phyloP scores from a whole-genome alignment of 345 rosid genomes.

The Excoecaria cochinchinensis region DNA sequence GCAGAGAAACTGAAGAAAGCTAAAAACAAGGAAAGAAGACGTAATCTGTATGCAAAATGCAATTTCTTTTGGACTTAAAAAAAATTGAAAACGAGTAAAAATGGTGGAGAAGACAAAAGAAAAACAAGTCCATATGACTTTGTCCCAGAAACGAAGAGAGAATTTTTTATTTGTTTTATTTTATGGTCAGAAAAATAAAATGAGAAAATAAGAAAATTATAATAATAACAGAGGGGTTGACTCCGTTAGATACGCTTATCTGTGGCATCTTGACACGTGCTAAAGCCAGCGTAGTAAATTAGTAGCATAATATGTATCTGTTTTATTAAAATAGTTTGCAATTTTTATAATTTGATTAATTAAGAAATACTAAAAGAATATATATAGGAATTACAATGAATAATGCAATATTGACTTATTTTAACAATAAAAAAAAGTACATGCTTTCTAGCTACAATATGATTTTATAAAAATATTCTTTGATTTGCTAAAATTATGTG shows the following conservation, averaged over 20 bases:
- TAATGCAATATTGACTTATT: too few relatives aligned
- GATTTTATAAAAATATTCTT: too few relatives aligned
- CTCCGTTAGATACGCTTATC: conserved; percentile 17
- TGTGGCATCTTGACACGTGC: conserved; percentile 27
- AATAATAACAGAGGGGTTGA: conserved; percentile 33
- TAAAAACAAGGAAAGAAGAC: background rate
- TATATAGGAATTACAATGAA: too few relatives aligned
- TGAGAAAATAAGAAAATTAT: background rate
- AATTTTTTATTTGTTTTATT: background rate
- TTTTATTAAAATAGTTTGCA: too few relatives aligned
- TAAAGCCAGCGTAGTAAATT: background rate
- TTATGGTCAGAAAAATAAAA: background rate
- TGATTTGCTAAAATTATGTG: too few relatives aligned
- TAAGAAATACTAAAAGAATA: too few relatives aligned
- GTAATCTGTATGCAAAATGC: background rate
- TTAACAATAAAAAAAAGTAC: too few relatives aligned
- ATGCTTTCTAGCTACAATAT: too few relatives aligned
- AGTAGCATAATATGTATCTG: too few relatives aligned
- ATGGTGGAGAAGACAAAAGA: background rate
- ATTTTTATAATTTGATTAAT: too few relatives aligned
- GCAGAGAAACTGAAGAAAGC: background rate
- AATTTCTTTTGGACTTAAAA: background rate
- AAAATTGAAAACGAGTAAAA: background rate
- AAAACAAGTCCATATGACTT: conserved; percentile 19
- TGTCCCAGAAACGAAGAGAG: conserved; percentile 9